phyloP scores from a whole-genome alignment of 768 basidiomycete species.

The Trametes cubensis region DNA sequence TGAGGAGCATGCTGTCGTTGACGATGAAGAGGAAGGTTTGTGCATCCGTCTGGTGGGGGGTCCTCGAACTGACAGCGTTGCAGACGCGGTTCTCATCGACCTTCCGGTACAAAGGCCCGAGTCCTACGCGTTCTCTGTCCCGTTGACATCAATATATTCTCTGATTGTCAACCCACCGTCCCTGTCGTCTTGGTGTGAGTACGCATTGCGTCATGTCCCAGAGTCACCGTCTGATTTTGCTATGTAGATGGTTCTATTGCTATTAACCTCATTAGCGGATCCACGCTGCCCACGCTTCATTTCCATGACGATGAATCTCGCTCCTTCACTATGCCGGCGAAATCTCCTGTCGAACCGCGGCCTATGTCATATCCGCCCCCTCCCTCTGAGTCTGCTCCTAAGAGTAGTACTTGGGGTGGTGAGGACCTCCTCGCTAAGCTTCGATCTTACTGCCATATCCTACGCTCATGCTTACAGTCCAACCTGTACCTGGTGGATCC shows the following conservation, averaged over 20 bases:
- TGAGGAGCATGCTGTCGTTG: conserved; percentile 61
- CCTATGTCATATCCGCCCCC: conserved; percentile 62
- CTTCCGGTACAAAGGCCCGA: conserved; percentile 82
- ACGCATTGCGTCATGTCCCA: neutral
- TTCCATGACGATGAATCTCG: conserved; percentile 98
- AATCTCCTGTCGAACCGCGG: conserved; percentile 41
- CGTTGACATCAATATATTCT: conserved; percentile 86
- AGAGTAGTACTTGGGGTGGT: conserved; percentile 73
- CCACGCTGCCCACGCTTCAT: conserved; percentile 85
- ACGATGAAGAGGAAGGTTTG: conserved; percentile 77
- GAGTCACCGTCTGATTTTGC: neutral
- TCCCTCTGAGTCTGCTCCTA: conserved; percentile 50
- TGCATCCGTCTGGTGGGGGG: conserved; percentile 18
- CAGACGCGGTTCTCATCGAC: conserved; percentile 85
- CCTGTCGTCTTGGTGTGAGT: conserved; percentile 80
- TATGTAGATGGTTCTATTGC: conserved; percentile 82
- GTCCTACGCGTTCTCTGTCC: conserved; percentile 95
- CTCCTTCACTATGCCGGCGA: conserved; percentile 59
- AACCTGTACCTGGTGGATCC: conserved; percentile 91
- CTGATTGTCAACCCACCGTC: conserved; percentile 84
- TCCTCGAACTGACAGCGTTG: conserved; percentile 7
- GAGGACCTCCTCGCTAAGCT: conserved; percentile 83
- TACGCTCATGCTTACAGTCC: conserved; percentile 85
- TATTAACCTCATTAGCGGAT: conserved; percentile 84
- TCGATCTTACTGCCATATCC: conserved; percentile 73